phyloP scores from a whole-genome alignment of 441 rosid genomes.

The Viola pubescens region DNA sequence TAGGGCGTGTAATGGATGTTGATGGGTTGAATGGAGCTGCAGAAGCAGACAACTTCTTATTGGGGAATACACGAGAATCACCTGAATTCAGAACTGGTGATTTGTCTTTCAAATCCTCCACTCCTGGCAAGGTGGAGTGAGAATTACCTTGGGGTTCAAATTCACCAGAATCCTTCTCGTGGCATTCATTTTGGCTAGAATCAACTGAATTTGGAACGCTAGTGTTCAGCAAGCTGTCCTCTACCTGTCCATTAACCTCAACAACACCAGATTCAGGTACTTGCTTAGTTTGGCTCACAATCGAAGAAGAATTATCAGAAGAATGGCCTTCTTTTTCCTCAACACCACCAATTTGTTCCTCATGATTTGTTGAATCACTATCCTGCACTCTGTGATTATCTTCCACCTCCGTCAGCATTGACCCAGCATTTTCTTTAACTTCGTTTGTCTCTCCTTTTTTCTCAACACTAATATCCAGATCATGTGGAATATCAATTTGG shows the following conservation, averaged over 20 bases:
- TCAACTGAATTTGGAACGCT: conserved; percentile 31
- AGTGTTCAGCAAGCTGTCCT: conserved; percentile 30
- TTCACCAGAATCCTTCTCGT: conserved; percentile 29
- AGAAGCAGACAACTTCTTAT: conserved; percentile 86
- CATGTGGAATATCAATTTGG: conserved; percentile 38
- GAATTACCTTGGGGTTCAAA: conserved; percentile 31
- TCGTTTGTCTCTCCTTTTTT: conserved; percentile 34
- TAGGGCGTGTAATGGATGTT: conserved; percentile 50
- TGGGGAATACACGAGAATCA: conserved; percentile 44
- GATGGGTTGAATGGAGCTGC: conserved; percentile 95
- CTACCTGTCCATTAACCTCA: conserved; percentile 34
- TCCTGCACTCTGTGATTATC: conserved; percentile 29
- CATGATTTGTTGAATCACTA: conserved; percentile 25
- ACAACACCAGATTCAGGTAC: conserved; percentile 30
- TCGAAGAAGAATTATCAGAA: conserved; percentile 20
- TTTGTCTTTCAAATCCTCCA: conserved; percentile 62
- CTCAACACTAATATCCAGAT: conserved; percentile 28
- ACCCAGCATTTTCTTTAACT: conserved; percentile 30
- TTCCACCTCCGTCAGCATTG: conserved; percentile 19
- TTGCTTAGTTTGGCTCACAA: conserved; percentile 26
- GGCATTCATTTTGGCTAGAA: conserved; percentile 30
- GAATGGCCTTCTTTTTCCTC: conserved; percentile 24
- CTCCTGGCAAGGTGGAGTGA: conserved; percentile 19
- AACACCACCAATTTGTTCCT: conserved; percentile 34
- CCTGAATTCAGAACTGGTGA: conserved; percentile 32